phyloP scores from a whole-genome alignment of 2,329 filamentous ascomycete genomes.

The Arthrobotrys megalospora region DNA sequence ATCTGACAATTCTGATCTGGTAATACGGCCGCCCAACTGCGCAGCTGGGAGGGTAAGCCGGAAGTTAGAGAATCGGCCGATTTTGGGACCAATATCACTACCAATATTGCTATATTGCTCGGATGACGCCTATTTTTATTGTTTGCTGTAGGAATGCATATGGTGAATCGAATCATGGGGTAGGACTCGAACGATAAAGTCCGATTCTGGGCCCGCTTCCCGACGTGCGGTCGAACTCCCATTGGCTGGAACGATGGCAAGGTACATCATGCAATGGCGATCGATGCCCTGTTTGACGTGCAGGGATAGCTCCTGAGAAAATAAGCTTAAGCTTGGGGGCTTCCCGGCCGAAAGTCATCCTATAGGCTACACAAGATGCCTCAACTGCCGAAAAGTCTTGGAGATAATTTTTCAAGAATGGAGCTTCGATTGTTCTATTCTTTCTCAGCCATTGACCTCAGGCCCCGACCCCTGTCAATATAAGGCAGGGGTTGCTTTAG shows the following conservation, averaged over 20 bases:
- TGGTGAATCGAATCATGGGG: not conserved
- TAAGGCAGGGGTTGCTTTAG: not conserved
- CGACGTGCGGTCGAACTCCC: constrained; percentile 23
- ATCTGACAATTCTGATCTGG: not conserved
- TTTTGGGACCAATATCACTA: not conserved
- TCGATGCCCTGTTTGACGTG: constrained; percentile 25
- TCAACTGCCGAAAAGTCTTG: constrained; percentile 34
- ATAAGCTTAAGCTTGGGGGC: constrained; percentile 27
- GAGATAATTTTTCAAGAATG: not conserved
- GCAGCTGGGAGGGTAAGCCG: not conserved
- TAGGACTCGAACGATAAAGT: not conserved
- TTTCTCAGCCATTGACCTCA: not conserved
- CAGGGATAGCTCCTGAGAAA: constrained; percentile 7
- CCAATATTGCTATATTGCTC: not conserved
- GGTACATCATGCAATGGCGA: constrained; percentile 17
- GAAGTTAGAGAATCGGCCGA: not conserved
- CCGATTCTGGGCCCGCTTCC: not conserved
- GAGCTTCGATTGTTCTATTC: not conserved
- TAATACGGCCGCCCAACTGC: not conserved
- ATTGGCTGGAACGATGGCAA: constrained; percentile 4
- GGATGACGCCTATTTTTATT: not conserved
- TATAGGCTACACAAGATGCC: not conserved
- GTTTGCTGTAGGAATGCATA: not conserved
- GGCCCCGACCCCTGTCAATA: not conserved
- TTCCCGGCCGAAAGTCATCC: constrained; percentile 11